Evolutionary conservation across 2,329 filamentous ascomycete genomes (phyloP).

Genomic region (Magnaporthales sp.): DNA sequence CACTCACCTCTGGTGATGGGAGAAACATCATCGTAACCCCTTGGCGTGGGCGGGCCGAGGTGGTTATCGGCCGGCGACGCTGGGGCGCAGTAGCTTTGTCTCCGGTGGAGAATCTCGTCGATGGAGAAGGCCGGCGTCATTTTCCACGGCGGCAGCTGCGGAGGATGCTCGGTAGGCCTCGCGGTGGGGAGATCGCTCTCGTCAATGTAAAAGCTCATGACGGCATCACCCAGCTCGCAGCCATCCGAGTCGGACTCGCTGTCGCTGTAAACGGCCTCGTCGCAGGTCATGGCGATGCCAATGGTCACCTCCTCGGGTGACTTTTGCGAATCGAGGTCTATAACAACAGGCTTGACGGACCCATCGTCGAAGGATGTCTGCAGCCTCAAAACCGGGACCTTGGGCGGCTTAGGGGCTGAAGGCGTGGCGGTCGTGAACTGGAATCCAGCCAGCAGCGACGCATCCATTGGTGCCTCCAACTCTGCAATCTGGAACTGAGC

Average conservation of each 20-base stretch:
- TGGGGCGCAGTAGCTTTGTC: constrained; percentile 14
- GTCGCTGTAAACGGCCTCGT: constrained; percentile 7
- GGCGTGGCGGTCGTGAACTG: constrained; percentile 9
- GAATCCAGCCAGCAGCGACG: not conserved
- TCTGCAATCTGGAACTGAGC: constrained; percentile 6
- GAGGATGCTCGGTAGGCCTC: not conserved
- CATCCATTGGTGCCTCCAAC: constrained; percentile 11
- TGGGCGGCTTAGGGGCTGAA: constrained; percentile 12
- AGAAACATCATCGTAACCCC: constrained; percentile 53
- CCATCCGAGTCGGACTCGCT: constrained; percentile 6
- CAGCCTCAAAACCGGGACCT: constrained; percentile 26
- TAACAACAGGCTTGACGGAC: not conserved
- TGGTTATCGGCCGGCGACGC: constrained; percentile 14
- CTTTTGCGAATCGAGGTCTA: not conserved
- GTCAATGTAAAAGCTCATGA: not conserved
- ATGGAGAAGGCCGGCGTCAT: constrained; percentile 25
- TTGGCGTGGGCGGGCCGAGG: constrained; percentile 45
- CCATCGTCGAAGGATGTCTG: constrained; percentile 31
- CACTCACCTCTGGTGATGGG: constrained; percentile 55
- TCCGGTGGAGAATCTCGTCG: constrained; percentile 28
- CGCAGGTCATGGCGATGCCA: constrained; percentile 3
- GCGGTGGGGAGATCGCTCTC: not conserved
- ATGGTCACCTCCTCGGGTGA: constrained; percentile 6
- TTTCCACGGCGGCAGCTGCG: constrained; percentile 8
- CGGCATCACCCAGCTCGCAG: not conserved